Percentiles rank a stretch among this genome's conserved stretches.
Evolutionary conservation across 352 stramenopile species (phyloP).

Genomic region (Phytophthora capsici): DNA sequence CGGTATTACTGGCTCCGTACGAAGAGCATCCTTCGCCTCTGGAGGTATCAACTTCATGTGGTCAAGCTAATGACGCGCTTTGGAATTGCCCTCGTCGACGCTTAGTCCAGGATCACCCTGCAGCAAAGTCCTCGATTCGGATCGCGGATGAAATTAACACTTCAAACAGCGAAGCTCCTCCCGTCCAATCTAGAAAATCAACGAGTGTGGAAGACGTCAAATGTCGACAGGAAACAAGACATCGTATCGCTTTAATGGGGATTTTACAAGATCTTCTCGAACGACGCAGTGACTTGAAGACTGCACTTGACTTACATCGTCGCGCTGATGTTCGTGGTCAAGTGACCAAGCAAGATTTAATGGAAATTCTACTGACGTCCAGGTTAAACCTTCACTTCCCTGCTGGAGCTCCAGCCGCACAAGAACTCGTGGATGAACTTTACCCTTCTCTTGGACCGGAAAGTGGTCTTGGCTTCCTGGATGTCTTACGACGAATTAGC

Average conservation of each 20-base stretch:
- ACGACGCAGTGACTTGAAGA: slow-evolving; percentile 74
- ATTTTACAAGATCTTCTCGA: slow-evolving; percentile 79
- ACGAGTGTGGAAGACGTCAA: slow-evolving; percentile 20
- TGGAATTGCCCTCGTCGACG: slow-evolving; percentile 72
- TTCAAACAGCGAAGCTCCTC: slow-evolving; percentile 12
- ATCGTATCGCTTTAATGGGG: slow-evolving; percentile 50
- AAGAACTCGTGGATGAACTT: slow-evolving; percentile 69
- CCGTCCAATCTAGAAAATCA: slow-evolving; percentile 10
- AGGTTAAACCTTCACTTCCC: slow-evolving; percentile 66
- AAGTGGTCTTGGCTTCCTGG: slow-evolving; percentile 53
- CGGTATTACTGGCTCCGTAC: slow-evolving; percentile 66
- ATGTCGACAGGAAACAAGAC: slow-evolving; percentile 31
- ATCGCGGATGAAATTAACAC: slow-evolving; percentile 52
- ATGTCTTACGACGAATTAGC: slow-evolving; percentile 68
- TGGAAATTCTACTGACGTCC: slow-evolving; percentile 71
- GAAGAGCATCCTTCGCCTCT: slow-evolving; percentile 38
- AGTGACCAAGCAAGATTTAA: slow-evolving; percentile 61
- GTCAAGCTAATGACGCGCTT: slow-evolving; percentile 51
- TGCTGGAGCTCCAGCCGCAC: slow-evolving; percentile 42
- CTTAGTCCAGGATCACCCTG: slow-evolving; percentile 67
- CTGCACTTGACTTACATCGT: slow-evolving; percentile 68
- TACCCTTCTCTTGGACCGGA: slow-evolving; percentile 47
- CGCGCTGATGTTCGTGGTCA: slow-evolving; percentile 64
- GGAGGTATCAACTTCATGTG: slow-evolving; percentile 24
- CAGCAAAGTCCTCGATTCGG: slow-evolving; percentile 61